Evolutionary conservation across 2,329 filamentous ascomycete genomes (phyloP).

Genomic region (Aspergillus texensis): DNA sequence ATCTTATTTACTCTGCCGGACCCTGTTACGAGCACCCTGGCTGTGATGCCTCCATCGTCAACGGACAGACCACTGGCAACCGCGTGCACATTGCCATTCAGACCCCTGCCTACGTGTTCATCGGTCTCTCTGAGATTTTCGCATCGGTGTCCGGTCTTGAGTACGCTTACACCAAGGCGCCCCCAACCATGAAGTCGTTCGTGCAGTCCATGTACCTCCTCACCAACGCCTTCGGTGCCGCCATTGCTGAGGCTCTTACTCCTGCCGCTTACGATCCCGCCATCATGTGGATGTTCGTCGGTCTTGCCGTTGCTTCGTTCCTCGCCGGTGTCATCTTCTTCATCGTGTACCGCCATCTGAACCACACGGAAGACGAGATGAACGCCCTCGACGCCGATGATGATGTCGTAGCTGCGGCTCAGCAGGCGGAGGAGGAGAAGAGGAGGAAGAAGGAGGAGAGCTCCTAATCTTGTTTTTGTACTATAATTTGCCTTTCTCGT

Average conservation of each 20-base stretch:
- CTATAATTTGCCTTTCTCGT: slow-evolving; percentile 4
- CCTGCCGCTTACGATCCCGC: slow-evolving; percentile 65
- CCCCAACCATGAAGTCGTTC: slow-evolving; percentile 67
- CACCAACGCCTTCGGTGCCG: slow-evolving; percentile 60
- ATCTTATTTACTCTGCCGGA: slow-evolving; percentile 56
- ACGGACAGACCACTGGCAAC: slow-evolving; percentile 42
- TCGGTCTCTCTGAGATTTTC: slow-evolving; percentile 58
- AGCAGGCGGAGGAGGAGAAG: background rate
- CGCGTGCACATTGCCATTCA: slow-evolving; percentile 49
- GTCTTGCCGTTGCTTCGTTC: slow-evolving; percentile 55
- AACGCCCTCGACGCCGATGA: slow-evolving; percentile 51
- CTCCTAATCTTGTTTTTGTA: slow-evolving; percentile 9
- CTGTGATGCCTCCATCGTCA: slow-evolving; percentile 35
- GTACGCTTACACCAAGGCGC: slow-evolving; percentile 74
- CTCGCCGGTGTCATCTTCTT: slow-evolving; percentile 58
- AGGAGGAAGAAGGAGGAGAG: slow-evolving; percentile 10
- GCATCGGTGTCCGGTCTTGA: slow-evolving; percentile 70
- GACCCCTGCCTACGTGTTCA: slow-evolving; percentile 49
- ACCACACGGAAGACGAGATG: slow-evolving; percentile 53
- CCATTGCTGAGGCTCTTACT: slow-evolving; percentile 64
- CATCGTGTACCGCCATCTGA: slow-evolving; percentile 52
- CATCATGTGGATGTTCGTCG: slow-evolving; percentile 68
- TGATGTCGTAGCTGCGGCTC: slow-evolving; percentile 22
- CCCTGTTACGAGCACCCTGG: slow-evolving; percentile 54
- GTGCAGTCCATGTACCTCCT: slow-evolving; percentile 61